Base-by-base conservation (phyloP, 2,329 filamentous ascomycete species). In the Clathrospora elynae region DNA sequence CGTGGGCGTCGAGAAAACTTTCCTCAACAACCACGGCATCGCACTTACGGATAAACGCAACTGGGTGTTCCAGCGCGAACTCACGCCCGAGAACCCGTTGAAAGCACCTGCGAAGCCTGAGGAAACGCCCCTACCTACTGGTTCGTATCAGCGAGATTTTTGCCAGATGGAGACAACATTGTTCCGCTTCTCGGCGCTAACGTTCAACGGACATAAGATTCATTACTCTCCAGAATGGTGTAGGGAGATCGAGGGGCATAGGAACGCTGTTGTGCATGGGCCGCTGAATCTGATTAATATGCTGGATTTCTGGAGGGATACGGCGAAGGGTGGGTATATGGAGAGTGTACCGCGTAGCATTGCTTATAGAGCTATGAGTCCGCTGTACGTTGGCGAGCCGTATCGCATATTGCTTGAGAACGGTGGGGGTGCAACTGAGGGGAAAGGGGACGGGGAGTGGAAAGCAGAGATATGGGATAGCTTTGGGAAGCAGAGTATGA, bases 151-250 rank as follows among this genome's bases (percentile, higher is more conserved):
- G 8, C 75, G 86, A 53, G 75, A 76, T 1, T 73, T 96, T 16
- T 78, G 72, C 0, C 89, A 90, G 3, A 84, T 85, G 4, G 76
- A 81, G 2, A 77, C 80, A 3, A 79, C 95, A 2, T 81, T 99
- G 35, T 96, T 96, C 73, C 83, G 92, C 41, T 99, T 95, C 75
- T 92, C 87, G 12, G 91, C 91, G 5, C 78, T 99, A 31, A 92
- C 88, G 2, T 93, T 90, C 75, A 99, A 99, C 70, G 90, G 89
- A 1, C 93, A 99, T 69, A 79, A 81, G 16, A 97, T 99, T 57
- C 93, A 99, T 70, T 78, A 95, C 14, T 87, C 96, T 63, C 80
- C 79, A 1, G 66, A 78, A 35, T 95, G 88, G 73, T 86, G 85
- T 42, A 78, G 79, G 18, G 72, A 81, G 8, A 75, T 84, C 4